phyloP scores from a whole-genome alignment of 2,329 filamentous ascomycete genomes.

The Plectosphaerella sp. region DNA sequence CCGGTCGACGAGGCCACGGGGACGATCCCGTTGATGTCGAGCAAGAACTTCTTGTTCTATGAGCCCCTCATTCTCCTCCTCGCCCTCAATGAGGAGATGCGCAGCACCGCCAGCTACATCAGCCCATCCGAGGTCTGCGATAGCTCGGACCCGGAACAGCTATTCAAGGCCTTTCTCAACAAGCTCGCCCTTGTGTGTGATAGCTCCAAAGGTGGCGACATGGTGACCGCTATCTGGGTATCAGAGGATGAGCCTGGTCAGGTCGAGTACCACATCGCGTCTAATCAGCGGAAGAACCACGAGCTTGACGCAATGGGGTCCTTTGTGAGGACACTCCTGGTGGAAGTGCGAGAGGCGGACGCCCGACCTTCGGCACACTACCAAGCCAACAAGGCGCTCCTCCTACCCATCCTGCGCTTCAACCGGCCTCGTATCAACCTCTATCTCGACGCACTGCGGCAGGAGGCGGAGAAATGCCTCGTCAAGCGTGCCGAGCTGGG shows the following conservation, averaged over 20 bases:
- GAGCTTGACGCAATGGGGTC: neutral
- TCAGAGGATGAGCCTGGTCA: constrained; percentile 16
- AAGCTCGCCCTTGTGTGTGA: constrained; percentile 26
- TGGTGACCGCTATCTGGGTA: constrained; percentile 22
- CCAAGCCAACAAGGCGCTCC: neutral
- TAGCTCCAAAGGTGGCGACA: constrained; percentile 17
- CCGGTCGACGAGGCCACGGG: neutral
- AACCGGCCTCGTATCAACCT: neutral
- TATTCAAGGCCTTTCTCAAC: constrained; percentile 22
- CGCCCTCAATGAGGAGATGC: constrained; percentile 3
- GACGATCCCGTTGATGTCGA: neutral
- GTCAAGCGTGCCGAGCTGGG: neutral
- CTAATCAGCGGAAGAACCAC: constrained; percentile 15
- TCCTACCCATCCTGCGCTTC: constrained; percentile 3
- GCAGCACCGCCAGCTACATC: neutral
- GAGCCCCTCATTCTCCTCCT: constrained; percentile 3
- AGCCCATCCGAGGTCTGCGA: neutral
- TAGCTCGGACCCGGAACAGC: constrained; percentile 10
- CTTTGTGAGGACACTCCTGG: neutral
- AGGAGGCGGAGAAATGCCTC: neutral
- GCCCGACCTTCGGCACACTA: neutral
- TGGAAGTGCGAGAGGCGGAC: neutral
- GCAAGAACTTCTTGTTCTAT: neutral
- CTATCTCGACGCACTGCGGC: neutral
- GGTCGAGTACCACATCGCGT: constrained; percentile 24